Base-by-base conservation (phyloP, 2,329 filamentous ascomycete species). In the Arachnomyces sp. region DNA sequence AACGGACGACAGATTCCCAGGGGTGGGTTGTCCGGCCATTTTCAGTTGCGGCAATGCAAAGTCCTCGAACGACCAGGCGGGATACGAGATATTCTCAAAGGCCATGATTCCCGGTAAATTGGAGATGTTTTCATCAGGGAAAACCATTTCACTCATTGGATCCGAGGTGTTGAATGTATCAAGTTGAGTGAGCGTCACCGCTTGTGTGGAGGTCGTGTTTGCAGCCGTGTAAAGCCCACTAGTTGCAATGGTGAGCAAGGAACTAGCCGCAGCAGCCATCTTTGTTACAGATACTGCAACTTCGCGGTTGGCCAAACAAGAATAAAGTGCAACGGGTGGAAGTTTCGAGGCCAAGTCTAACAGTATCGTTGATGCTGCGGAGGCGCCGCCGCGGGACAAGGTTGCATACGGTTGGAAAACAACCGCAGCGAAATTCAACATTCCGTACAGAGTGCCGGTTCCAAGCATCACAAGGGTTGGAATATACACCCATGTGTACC, bases 41-140 rank as follows among this genome's bases (percentile, higher is more conserved):
- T 7, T 34, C n/a, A 40, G 3, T n/a, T 18, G 16, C 9, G 28
- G 38, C 21, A 40, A 34, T 6, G 30, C 14, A n/a, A 40, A 25
- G n/a, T 40, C 38, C 11, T 34, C 13, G 34, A 34, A 25, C 4
- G 38, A 34, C 38, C 38, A 40, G 4, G 25, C 11, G 1, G 38
- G 38, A 25, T 40, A 40, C 4, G 38, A 34, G 12, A 21, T 9
- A 28, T 40, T 34, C 7, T 11, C 16, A 7, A 34, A n/a, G 30
- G 34, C 12, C 12, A 33, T 3, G n/a, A 40, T 33, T 6, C 11
- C 34, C 9, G 17, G 13, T 8, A 36, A 7, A 14, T 21, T 15
- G 6, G 7, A 4, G 12, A n/a, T 21, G 5, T 4, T 14, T 25
- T 25, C 21, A 5, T 25, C 5, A 9, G 5, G 5, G 21, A 9